Percentiles rank a stretch among this genome's conserved stretches.
Conservation (phyloP, 1,284 basidiomycete genomes). For the Austroboletus olivaceoglutinosus region DNA sequence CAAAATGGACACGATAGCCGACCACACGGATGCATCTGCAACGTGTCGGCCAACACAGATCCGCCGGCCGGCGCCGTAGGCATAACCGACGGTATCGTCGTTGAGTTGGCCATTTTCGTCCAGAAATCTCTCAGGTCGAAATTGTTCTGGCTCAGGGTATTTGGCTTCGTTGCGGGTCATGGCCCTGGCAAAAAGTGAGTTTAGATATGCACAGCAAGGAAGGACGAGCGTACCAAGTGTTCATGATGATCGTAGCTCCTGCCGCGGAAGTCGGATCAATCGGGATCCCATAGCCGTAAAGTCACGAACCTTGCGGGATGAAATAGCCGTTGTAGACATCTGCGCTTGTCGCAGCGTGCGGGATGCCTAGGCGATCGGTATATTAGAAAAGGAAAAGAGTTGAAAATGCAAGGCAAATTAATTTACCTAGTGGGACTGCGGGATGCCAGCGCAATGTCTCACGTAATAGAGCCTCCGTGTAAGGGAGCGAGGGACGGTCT, state of each 20-base stretch:
- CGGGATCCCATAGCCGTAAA: neutral
- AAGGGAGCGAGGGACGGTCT: slow-evolving; percentile 28
- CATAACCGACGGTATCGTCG: slow-evolving; percentile 21
- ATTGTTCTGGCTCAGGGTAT: slow-evolving; percentile 27
- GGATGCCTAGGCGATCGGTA: slow-evolving; percentile 21
- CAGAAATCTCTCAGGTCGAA: slow-evolving; percentile 30
- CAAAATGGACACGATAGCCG: slow-evolving; percentile 32
- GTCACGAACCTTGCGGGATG: slow-evolving; percentile 31
- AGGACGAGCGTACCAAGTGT: slow-evolving; percentile 18
- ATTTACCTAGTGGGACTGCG: slow-evolving; percentile 22
- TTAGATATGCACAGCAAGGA: neutral
- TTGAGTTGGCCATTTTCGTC: slow-evolving; percentile 17
- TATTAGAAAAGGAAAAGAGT: neutral
- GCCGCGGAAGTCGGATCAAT: neutral
- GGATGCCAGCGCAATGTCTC: slow-evolving; percentile 33
- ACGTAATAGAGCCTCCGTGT: slow-evolving; percentile 30
- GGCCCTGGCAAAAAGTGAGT: slow-evolving; percentile 16
- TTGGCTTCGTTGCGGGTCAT: slow-evolving; percentile 32
- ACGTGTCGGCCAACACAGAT: slow-evolving; percentile 33
- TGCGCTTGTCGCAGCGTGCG: slow-evolving; percentile 24
- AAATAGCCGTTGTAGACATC: slow-evolving; percentile 31
- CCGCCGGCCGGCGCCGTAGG: slow-evolving; percentile 28
- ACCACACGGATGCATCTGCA: slow-evolving; percentile 35
- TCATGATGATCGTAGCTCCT: slow-evolving; percentile 32
- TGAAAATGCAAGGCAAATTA: neutral